phyloP scores from a whole-genome alignment of 768 basidiomycete species.

The Crassisporium funariophilum region DNA sequence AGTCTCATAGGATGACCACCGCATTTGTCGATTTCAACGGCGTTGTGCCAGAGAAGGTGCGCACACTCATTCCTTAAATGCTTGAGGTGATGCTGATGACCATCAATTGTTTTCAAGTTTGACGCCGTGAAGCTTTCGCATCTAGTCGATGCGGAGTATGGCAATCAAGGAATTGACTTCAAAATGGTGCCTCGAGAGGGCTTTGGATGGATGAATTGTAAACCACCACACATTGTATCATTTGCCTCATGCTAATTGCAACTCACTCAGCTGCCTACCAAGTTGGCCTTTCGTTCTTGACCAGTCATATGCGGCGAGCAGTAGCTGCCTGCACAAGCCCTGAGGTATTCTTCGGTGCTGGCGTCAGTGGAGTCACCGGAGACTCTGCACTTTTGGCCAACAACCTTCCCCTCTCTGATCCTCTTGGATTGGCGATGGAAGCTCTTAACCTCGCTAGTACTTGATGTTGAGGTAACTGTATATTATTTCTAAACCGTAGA shows the following conservation, averaged over 20 bases:
- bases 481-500: no score
- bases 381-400: conserved; percentile 39
- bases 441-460: conserved; percentile 38
- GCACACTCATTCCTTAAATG: conserved; percentile 8
- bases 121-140: conserved; percentile 96
- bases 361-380: conserved; percentile 33
- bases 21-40: conserved; percentile 97
- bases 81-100: conserved; percentile 1
- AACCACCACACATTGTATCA: conserved; percentile 26
- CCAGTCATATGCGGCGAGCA: conserved; percentile 92
- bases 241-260: conserved; percentile 5
- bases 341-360: conserved; percentile 79
- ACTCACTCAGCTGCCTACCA: conserved; percentile 80
- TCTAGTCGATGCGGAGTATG: conserved; percentile 96
- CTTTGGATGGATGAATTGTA: conserved; percentile 98
- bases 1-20: conserved; percentile 75
- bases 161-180: conserved; percentile 96
- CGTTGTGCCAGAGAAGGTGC: conserved; percentile 95
- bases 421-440: conserved; percentile 68
- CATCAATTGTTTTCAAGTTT: conserved; percentile 51
- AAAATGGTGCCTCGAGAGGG: conserved; percentile 97
- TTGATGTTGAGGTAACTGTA: neutral
- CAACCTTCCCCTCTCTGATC: conserved; percentile 48
- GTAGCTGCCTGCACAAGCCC: conserved; percentile 94
- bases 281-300: conserved; percentile 93